Evolutionary conservation across 805 yeast genomes (phyloP), one percentile per base, ranked within the genome.

Genomic region (Wickerhamiella hasegawae): DNA sequence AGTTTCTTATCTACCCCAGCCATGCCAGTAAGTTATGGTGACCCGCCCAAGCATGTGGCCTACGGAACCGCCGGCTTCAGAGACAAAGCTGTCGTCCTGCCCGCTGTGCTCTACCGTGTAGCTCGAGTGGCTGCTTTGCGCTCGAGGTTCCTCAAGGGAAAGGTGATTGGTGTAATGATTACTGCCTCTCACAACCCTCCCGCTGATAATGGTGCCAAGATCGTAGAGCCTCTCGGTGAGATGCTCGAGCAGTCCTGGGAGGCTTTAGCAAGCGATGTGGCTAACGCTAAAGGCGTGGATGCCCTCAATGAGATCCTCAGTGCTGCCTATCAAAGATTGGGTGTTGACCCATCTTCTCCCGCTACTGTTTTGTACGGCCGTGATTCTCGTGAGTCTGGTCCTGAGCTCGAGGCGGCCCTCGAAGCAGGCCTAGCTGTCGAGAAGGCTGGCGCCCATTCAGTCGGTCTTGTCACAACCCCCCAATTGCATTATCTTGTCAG

Each of bases 11-110:
- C n/a, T n/a, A n/a, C n/a, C n/a, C n/a, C n/a, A n/a, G n/a, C n/a
- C n/a, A n/a, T n/a, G n/a, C n/a, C n/a, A n/a, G n/a, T n/a, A n/a
- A n/a, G n/a, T n/a, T 28, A 15, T 12, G 15, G 15, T 6, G 22
- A 18, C 23, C 32, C 23, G 9, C 22, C 23, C 22, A 40, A 40
- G 31, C 28, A 26, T 25, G 33, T 71, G 50, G 58, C 70, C 14
- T 90, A 90, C 49, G 98, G 98, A n/a, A 90, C 98, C 1, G 98
- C 98, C 2, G 98, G 98, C 6, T 90, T 90, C 60, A 70, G 98
- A 40, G 75, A 76, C 60, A 61, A 70, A 32, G 85, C 93, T 1
- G 52, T 58, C 16, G 56, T 65, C 14, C 60, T 87, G 44, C 93
- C 82, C 51, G 75, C 83, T 14, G 87, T 85, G 22, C 78, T 82